phyloP scores from a whole-genome alignment of 257 asterid species.

The Vinca minor region DNA sequence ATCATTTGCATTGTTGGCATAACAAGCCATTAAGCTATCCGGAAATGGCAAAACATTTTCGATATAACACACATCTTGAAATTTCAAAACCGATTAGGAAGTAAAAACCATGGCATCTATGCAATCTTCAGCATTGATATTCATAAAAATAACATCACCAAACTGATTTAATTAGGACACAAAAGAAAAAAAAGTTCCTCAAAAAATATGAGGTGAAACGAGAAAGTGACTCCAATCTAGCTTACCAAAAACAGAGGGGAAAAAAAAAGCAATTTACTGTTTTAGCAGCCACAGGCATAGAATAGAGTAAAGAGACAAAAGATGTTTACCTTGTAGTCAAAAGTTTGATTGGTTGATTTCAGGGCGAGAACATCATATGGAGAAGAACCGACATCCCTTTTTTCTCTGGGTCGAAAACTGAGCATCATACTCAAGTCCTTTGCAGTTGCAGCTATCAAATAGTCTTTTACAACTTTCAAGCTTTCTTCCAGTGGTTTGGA shows the following conservation, averaged over 20 bases:
- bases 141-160: not conserved
- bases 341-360: constrained; percentile 61
- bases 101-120: not conserved
- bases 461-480: constrained; percentile 61
- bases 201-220: not conserved
- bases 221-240: not conserved
- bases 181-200: not conserved
- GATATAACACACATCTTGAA: not conserved
- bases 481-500: constrained; percentile 52
- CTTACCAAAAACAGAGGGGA: not conserved
- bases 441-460: constrained; percentile 87
- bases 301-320: constrained; percentile 4
- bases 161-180: not conserved
- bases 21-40: not conserved
- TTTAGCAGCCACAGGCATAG: not conserved
- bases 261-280: not conserved
- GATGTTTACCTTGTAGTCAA: constrained; percentile 68
- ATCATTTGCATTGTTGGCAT: not conserved
- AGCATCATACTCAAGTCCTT: constrained; percentile 95
- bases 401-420: constrained; percentile 51
- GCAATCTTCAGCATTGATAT: not conserved
- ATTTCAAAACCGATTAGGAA: not conserved
- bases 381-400: constrained; percentile 37
- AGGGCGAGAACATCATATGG: constrained; percentile 38
- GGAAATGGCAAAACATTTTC: not conserved